Conservation (phyloP, 164 flowering plant genomes). For the Saururus chinensis region DNA sequence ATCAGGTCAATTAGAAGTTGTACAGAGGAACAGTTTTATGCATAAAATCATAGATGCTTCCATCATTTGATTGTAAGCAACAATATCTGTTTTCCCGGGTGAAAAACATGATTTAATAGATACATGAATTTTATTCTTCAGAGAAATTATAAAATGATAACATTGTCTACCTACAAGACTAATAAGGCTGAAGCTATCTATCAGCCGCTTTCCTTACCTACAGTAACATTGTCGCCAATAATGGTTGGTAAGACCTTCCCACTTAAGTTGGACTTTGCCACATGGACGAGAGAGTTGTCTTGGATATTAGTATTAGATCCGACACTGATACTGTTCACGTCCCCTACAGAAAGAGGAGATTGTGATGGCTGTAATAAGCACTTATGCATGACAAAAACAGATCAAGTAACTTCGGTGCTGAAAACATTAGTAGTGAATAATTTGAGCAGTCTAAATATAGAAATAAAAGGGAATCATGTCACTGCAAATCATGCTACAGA, state of each 20-base stretch:
- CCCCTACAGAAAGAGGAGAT: conserved; percentile 34
- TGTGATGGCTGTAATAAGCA: not conserved
- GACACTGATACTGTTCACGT: conserved; percentile 76
- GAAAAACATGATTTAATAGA: no score
- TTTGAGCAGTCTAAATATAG: no score
- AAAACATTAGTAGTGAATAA: no score
- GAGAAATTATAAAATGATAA: no score
- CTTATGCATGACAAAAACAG: not conserved
- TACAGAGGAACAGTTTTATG: not conserved
- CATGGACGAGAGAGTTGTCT: conserved; percentile 93
- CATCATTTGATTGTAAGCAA: no score
- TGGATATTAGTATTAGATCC: conserved; percentile 92
- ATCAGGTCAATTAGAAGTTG: not conserved
- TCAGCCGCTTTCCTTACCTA: conserved; percentile 39
- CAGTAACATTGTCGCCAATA: conserved; percentile 89
- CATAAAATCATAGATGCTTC: no score
- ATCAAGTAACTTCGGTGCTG: no score
- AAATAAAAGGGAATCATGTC: no score
- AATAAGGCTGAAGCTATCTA: not conserved
- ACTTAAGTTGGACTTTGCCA: conserved; percentile 80
- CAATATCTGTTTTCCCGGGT: no score
- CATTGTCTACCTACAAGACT: no score
- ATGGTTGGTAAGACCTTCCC: conserved; percentile 91
- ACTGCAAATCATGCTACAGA: no score
- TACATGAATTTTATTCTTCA: no score